Conservation (phyloP, 768 basidiomycete genomes). For the Krasilnikovozyma curviuscula region DNA sequence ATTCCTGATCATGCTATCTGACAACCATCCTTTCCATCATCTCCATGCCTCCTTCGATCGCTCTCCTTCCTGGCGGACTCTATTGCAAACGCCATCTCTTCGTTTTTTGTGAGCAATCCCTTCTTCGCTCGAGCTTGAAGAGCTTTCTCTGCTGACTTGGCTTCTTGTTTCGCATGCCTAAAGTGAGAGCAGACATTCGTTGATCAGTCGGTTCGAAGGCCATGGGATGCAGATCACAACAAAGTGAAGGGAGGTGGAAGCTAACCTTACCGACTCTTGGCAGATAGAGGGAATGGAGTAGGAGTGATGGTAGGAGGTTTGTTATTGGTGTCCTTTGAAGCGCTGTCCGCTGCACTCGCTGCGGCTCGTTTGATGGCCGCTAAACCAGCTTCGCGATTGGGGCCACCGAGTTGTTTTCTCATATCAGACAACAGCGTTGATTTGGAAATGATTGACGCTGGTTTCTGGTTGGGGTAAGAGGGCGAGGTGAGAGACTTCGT, state of each 20-base stretch:
- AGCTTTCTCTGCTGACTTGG: background rate
- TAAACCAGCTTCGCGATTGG: conserved; percentile 1
- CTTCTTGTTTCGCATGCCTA: conserved; percentile 23
- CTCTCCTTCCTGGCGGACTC: conserved; percentile 33
- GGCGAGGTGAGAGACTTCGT: too few relatives aligned
- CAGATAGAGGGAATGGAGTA: background rate
- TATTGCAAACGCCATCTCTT: conserved; percentile 41
- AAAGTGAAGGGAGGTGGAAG: background rate
- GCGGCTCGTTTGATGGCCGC: conserved; percentile 12
- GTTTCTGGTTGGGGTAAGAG: conserved; percentile 29
- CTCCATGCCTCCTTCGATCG: background rate
- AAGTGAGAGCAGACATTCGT: background rate
- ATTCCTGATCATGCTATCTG: too few relatives aligned
- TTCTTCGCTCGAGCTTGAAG: background rate
- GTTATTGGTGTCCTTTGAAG: conserved; percentile 1
- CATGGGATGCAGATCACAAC: background rate
- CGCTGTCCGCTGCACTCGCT: conserved; percentile 25
- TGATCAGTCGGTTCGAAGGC: conserved; percentile 35
- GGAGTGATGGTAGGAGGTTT: background rate
- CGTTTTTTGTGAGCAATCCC: conserved; percentile 38
- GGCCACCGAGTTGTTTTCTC: conserved; percentile 6
- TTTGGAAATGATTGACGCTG: conserved; percentile 8
- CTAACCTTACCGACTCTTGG: conserved; percentile 7
- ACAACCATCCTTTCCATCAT: too few relatives aligned
- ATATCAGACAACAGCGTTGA: conserved; percentile 4